Percentiles rank a stretch among this genome's conserved stretches.
phyloP scores from a whole-genome alignment of 352 stramenopile species.

The Phytophthora podocarpi region DNA sequence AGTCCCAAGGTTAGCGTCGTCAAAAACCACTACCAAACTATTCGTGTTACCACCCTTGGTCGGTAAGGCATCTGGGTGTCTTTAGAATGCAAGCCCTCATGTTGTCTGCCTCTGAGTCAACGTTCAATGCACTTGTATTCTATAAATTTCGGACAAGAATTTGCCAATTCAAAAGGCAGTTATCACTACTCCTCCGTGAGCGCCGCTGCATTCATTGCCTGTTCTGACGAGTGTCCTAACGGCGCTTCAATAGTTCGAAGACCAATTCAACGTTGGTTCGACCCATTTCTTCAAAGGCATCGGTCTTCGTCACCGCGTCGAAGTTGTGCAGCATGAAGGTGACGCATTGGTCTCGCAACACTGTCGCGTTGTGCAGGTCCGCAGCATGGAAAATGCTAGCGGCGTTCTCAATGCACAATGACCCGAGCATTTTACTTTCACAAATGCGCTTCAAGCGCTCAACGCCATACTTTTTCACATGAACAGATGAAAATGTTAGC shows the following conservation, averaged over 20 bases:
- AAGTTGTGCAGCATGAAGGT: conserved; percentile 98
- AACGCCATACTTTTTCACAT: conserved; percentile 69
- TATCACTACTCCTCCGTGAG: background rate
- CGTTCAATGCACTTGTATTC: conserved; percentile 16
- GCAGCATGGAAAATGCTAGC: conserved; percentile 96
- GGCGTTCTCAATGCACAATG: conserved; percentile 96
- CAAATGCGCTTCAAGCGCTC: conserved; percentile 93
- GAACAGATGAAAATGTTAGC: conserved; percentile 12
- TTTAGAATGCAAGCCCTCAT: background rate
- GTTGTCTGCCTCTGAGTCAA: too few relatives aligned
- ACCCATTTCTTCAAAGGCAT: conserved; percentile 98
- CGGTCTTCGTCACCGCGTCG: conserved; percentile 96
- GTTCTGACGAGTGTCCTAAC: conserved; percentile 30
- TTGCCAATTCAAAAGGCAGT: conserved; percentile 13
- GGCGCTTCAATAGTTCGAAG: conserved; percentile 95
- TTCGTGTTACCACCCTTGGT: conserved; percentile 24
- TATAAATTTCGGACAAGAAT: conserved; percentile 17
- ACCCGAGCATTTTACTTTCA: conserved; percentile 95
- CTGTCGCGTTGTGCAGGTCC: conserved; percentile 94
- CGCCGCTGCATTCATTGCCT: background rate
- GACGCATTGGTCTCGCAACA: conserved; percentile 95
- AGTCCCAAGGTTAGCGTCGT: background rate
- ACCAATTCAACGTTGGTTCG: conserved; percentile 98
- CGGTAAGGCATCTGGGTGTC: conserved; percentile 8
- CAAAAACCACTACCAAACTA: conserved; percentile 38